These are phyloP conservation scores for Trichoderma erinaceum DNA, from an alignment of 495 filamentous ascomycete species.

Conservation along the genomic window DNA sequence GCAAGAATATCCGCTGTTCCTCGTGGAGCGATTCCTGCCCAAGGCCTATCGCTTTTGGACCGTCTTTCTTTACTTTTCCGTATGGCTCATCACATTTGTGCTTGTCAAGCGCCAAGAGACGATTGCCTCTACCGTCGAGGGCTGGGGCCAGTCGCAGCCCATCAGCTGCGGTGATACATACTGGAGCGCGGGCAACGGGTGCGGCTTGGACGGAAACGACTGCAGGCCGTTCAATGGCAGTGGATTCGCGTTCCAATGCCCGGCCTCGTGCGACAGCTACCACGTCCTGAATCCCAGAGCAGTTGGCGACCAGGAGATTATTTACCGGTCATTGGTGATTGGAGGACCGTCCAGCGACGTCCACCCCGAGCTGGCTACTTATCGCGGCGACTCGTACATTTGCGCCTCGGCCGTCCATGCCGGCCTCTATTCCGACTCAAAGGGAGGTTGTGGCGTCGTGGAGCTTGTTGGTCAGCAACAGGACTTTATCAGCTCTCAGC, in stretches of 20 bases:
- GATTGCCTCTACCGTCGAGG: slow-evolving; percentile 58
- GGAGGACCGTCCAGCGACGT: slow-evolving; percentile 56
- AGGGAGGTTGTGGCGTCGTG: slow-evolving; percentile 72
- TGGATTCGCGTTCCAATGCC: slow-evolving; percentile 70
- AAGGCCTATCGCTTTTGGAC: slow-evolving; percentile 54
- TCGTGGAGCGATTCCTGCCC: slow-evolving; percentile 59
- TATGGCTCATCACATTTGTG: slow-evolving; percentile 70
- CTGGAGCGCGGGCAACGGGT: slow-evolving; percentile 65
- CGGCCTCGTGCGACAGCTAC: slow-evolving; percentile 62
- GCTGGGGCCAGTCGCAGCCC: slow-evolving; percentile 57
- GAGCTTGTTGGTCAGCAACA: slow-evolving; percentile 60
- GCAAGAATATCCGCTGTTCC: slow-evolving; percentile 60
- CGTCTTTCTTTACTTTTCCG: slow-evolving; percentile 54
- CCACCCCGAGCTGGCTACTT: slow-evolving; percentile 38
- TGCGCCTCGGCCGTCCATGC: slow-evolving; percentile 77
- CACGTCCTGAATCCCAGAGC: slow-evolving; percentile 64
- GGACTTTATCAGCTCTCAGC: slow-evolving; percentile 52
- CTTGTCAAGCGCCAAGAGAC: slow-evolving; percentile 59
- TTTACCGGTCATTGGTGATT: slow-evolving; percentile 66
- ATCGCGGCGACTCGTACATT: slow-evolving; percentile 78
- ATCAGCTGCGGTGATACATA: slow-evolving; percentile 62
- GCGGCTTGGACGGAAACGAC: slow-evolving; percentile 70
- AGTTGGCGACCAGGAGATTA: slow-evolving; percentile 65
- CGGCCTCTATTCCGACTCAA: slow-evolving; percentile 58
- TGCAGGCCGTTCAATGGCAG: slow-evolving; percentile 74